These are phyloP conservation scores for Corylus avellana DNA, from an alignment of 306 rosid genomes.

Conservation along the genomic window DNA sequence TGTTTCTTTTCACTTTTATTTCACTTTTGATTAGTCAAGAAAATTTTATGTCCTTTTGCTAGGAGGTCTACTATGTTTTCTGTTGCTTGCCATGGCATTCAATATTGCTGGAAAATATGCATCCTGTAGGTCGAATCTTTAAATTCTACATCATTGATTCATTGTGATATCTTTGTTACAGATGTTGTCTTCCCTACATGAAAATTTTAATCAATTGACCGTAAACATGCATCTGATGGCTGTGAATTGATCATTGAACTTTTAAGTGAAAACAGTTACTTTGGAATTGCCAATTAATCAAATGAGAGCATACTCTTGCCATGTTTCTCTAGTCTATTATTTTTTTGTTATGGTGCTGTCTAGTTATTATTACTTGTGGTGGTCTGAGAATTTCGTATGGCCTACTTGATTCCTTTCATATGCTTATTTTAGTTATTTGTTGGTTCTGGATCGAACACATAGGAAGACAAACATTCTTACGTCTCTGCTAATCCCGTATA, in stretches of 20 bases:
- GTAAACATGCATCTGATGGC: neutral
- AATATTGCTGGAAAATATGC: neutral
- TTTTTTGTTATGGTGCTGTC: neutral
- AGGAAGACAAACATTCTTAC: constrained; percentile 96
- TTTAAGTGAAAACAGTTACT: neutral
- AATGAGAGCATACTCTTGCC: neutral
- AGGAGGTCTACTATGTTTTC: neutral
- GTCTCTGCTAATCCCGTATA: constrained; percentile 81
- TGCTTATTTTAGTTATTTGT: constrained; percentile 60
- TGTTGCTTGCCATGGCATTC: neutral
- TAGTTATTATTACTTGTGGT: neutral
- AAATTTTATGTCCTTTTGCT: neutral
- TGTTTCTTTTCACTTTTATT: neutral
- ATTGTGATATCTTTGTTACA: neutral
- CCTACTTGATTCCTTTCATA: neutral
- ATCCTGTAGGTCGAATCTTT: neutral
- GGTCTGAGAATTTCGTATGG: neutral
- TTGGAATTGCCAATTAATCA: neutral
- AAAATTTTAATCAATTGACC: neutral
- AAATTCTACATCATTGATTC: too few species aligned
- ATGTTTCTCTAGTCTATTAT: neutral
- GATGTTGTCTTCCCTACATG: neutral
- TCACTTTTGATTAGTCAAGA: neutral
- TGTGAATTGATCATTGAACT: neutral
- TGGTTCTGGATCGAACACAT: constrained; percentile 89